These are phyloP conservation scores for Ganoderma multipileum DNA, from an alignment of 1,284 basidiomycete species.

Conservation along the genomic window DNA sequence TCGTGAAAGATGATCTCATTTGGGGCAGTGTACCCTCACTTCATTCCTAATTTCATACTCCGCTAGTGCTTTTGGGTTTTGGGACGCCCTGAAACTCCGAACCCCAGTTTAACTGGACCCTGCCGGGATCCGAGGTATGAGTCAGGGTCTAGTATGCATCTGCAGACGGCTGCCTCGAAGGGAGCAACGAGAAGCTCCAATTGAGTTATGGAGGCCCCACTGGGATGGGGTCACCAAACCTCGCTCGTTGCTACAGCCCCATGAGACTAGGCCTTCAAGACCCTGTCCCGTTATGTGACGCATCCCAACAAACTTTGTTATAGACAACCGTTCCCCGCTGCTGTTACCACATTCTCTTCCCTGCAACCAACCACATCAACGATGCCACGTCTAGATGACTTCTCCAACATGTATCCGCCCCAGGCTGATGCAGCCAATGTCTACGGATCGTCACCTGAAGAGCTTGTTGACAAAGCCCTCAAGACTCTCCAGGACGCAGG, in stretches of 20 bases:
- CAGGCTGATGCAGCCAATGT: conserved; percentile 4
- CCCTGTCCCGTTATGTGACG: not conserved
- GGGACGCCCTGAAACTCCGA: not conserved
- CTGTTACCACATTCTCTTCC: not conserved
- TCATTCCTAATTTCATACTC: too few relatives aligned
- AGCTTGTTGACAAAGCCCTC: conserved; percentile 41
- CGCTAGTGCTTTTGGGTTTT: not conserved
- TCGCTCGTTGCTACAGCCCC: not conserved
- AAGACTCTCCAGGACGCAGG: conserved; percentile 32
- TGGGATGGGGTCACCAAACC: too few relatives aligned
- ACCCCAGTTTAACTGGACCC: too few relatives aligned
- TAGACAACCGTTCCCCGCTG: not conserved
- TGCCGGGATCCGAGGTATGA: too few relatives aligned
- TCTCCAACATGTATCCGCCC: not conserved
- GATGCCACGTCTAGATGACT: not conserved
- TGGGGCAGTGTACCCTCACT: too few relatives aligned
- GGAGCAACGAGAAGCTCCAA: not conserved
- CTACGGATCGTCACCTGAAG: conserved; percentile 17
- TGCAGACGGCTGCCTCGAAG: not conserved
- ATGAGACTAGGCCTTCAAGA: too few relatives aligned
- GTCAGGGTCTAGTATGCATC: conserved; percentile 6
- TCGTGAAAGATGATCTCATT: not conserved
- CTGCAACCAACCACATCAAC: not conserved
- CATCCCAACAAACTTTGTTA: not conserved
- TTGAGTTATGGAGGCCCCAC: not conserved